phyloP scores from a whole-genome alignment of 805 yeast species.

The Wickerhamiella nectarea region DNA sequence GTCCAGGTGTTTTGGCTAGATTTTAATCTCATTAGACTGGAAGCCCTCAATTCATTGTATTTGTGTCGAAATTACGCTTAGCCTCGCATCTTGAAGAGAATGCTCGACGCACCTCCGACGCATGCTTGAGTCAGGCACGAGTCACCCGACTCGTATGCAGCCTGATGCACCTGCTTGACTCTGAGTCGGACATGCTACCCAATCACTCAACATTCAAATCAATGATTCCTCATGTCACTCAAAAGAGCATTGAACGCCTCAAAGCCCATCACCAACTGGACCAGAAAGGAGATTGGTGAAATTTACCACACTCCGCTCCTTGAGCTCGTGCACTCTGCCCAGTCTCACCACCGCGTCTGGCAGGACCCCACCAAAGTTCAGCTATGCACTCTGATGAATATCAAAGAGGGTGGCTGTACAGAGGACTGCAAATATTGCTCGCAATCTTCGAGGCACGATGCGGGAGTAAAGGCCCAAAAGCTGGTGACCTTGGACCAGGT shows the following conservation, averaged over 20 bases:
- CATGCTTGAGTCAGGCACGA: background rate
- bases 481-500: constrained; percentile 50
- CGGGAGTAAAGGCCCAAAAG: constrained; percentile 60
- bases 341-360: constrained; percentile 48
- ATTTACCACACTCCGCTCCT: constrained; percentile 55
- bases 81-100: no score
- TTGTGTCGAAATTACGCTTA: no score
- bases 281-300: constrained; percentile 42
- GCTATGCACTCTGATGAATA: constrained; percentile 58
- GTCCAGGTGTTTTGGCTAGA: background rate
- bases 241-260: background rate
- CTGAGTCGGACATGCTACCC: background rate
- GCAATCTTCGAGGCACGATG: constrained; percentile 53
- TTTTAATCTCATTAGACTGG: background rate
- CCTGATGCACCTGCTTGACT: background rate
- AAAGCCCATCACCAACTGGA: constrained; percentile 32
- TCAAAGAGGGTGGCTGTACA: constrained; percentile 69
- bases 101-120: background rate
- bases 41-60: no score
- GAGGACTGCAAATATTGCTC: constrained; percentile 77
- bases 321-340: constrained; percentile 47
- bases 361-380: constrained; percentile 62
- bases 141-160: background rate
- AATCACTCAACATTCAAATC: background rate
- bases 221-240: background rate